Evolutionary conservation across 345 rosid species (phyloP).

Genomic region (Punica granatum): DNA sequence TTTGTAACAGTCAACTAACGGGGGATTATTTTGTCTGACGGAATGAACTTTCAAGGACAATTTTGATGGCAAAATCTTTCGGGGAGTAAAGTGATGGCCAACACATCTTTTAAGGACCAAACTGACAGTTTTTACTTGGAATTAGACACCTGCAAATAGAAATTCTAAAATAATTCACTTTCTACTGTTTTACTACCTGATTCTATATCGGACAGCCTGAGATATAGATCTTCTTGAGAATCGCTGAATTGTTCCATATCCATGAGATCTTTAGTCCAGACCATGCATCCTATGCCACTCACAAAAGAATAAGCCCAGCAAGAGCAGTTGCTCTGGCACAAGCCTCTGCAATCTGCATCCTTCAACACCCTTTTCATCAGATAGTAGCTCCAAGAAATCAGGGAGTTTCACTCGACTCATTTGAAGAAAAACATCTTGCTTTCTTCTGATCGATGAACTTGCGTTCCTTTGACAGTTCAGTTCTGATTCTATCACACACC

Average conservation of each 20-base stretch:
- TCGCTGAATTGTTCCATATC: conserved; percentile 1
- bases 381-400: background rate
- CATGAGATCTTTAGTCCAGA: conserved; percentile 4
- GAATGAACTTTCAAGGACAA: too few species aligned
- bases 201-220: background rate
- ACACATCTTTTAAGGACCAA: too few species aligned
- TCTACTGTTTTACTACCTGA: too few species aligned
- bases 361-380: background rate
- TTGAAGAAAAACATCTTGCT: background rate
- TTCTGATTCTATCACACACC: conserved; percentile 16
- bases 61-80: too few species aligned
- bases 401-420: conserved; percentile 6
- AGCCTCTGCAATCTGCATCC: conserved; percentile 11
- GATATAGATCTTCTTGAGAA: conserved; percentile 5
- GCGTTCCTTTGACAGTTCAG: conserved; percentile 11
- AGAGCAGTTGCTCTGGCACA: conserved; percentile 20
- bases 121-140: too few species aligned
- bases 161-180: too few species aligned
- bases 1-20: too few species aligned
- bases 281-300: conserved; percentile 5
- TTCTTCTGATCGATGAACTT: background rate
- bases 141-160: too few species aligned
- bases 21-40: too few species aligned
- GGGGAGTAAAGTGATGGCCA: too few species aligned
- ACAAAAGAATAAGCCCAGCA: conserved; percentile 3